These are phyloP conservation scores for Tinospora cordifolia DNA, from an alignment of 164 flowering plant genomes.

Conservation along the genomic window DNA sequence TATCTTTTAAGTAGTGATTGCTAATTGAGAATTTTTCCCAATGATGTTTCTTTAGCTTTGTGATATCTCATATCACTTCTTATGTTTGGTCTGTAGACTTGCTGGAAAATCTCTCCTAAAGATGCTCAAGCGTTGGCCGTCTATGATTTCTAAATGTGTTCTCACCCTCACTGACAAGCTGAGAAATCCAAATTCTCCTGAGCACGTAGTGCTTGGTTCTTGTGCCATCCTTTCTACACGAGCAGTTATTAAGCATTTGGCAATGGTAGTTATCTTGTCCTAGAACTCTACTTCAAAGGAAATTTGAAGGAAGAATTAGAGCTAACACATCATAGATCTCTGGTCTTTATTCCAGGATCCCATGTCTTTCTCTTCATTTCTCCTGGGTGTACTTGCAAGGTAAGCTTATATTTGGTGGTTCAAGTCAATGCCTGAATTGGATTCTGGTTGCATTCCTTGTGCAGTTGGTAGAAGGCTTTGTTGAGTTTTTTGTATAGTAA, in stretches of 20 bases:
- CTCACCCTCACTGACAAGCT: conserved; percentile 58
- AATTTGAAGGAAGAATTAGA: conserved; percentile 8
- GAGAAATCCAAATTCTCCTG: conserved; percentile 50
- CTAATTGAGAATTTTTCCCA: neutral
- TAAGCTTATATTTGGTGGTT: conserved; percentile 18
- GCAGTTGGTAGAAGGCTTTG: neutral
- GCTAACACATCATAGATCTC: conserved; percentile 19
- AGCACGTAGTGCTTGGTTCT: conserved; percentile 83
- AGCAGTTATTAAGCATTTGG: conserved; percentile 76
- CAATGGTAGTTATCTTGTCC: conserved; percentile 42
- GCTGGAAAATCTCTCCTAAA: conserved; percentile 87
- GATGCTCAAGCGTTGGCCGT: conserved; percentile 87
- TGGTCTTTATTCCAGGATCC: conserved; percentile 43
- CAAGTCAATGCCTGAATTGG: neutral
- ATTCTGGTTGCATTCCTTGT: neutral
- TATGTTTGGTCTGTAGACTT: conserved; percentile 40
- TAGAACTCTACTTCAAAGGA: conserved; percentile 5
- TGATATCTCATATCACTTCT: conserved; percentile 13
- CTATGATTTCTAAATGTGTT: conserved; percentile 71
- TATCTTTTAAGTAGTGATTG: neutral
- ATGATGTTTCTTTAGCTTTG: conserved; percentile 3
- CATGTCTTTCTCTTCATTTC: conserved; percentile 69
- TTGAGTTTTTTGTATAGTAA: neutral
- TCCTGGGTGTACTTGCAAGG: conserved; percentile 82
- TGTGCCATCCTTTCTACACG: conserved; percentile 75